These are phyloP conservation scores for Quercus tomentella DNA, from an alignment of 331 rosid genomes.

Conservation along the genomic window DNA sequence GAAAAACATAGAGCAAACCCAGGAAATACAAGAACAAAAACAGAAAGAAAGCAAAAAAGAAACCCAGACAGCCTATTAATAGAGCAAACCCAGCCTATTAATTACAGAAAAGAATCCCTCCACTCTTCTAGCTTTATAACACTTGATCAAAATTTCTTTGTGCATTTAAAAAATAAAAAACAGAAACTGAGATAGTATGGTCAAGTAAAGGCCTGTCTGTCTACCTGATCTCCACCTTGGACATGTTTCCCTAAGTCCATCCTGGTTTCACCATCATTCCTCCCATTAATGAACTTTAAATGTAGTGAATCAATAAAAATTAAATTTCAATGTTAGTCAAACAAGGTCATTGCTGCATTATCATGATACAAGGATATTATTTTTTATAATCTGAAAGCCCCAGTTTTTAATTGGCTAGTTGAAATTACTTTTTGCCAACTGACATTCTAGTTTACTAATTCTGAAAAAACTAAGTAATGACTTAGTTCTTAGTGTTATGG, in stretches of 20 bases:
- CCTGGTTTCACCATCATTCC: background rate
- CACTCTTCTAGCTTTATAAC: background rate
- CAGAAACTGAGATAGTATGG: background rate
- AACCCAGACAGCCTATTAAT: too few species aligned
- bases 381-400: background rate
- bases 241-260: background rate
- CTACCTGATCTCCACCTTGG: background rate
- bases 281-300: background rate
- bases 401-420: background rate
- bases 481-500: background rate
- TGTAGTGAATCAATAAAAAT: background rate
- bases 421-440: background rate
- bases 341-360: background rate
- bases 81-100: too few species aligned
- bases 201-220: background rate
- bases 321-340: background rate
- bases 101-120: too few species aligned
- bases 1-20: too few species aligned
- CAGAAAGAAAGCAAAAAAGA: too few species aligned
- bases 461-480: background rate
- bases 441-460: background rate
- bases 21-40: too few species aligned
- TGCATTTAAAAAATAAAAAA: background rate
- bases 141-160: background rate
- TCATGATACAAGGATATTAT: background rate